Conservation (phyloP, 164 flowering plant species). For the grape (Vitis vinifera) region DNA sequence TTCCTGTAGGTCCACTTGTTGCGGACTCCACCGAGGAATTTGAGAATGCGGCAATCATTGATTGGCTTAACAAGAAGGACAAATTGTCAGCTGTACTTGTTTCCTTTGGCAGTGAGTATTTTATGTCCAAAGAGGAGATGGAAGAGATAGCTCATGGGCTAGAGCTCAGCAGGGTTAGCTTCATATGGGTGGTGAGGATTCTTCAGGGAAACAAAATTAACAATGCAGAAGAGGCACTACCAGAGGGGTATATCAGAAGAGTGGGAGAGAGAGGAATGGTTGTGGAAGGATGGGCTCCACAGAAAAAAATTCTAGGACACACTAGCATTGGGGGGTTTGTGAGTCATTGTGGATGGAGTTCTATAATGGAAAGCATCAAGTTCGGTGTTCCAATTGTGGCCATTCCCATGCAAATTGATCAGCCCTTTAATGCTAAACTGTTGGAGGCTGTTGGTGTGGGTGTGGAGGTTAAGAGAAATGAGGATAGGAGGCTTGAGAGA, state of each 20-base stretch:
- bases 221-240: slow-evolving; percentile 7
- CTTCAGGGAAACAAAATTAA: slow-evolving; percentile 4
- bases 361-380: slow-evolving; percentile 21
- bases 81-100: neutral
- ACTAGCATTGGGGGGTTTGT: slow-evolving; percentile 27
- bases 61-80: slow-evolving; percentile 9
- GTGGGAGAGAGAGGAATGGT: slow-evolving; percentile 18
- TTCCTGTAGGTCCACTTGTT: slow-evolving; percentile 20
- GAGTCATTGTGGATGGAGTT: slow-evolving; percentile 36
- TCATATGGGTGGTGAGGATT: slow-evolving; percentile 32
- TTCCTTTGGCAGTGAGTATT: slow-evolving; percentile 15
- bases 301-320: slow-evolving; percentile 15
- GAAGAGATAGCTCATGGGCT: slow-evolving; percentile 22
- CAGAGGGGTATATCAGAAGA: slow-evolving; percentile 19
- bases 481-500: slow-evolving; percentile 5
- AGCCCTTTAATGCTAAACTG: slow-evolving; percentile 21
- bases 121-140: slow-evolving; percentile 8
- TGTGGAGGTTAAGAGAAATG: neutral
- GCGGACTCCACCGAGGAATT: neutral
- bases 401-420: slow-evolving; percentile 25
- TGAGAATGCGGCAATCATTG: neutral
- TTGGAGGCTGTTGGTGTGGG: slow-evolving; percentile 21
- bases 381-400: slow-evolving; percentile 26
- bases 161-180: slow-evolving; percentile 17
- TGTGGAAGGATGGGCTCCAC: slow-evolving; percentile 25